Evolutionary conservation across 1,139 yeast genomes (phyloP).

Genomic region (Hemisphaericaspora xylofermentans): DNA sequence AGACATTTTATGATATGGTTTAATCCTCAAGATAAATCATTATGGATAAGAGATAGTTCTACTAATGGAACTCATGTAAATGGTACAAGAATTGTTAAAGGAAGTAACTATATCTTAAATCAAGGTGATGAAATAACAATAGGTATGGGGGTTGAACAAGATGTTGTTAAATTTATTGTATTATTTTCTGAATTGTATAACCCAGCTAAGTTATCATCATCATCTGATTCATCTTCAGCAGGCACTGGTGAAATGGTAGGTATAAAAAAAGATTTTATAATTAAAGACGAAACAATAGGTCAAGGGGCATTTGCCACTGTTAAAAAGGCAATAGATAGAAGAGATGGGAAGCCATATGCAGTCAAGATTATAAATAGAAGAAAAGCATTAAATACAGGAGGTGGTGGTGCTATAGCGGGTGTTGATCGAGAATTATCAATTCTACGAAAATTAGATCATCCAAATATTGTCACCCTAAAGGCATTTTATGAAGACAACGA

Average conservation of each 20-base stretch:
- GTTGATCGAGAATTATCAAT: slow-evolving; percentile 86
- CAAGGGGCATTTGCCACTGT: slow-evolving; percentile 98
- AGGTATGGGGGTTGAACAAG: slow-evolving; percentile 82
- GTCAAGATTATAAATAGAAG: slow-evolving; percentile 85
- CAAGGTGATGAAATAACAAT: slow-evolving; percentile 93
- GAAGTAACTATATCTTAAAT: slow-evolving; percentile 76
- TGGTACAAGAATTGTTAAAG: slow-evolving; percentile 67
- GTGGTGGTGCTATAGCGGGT: slow-evolving; percentile 55
- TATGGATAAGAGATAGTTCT: slow-evolving; percentile 68
- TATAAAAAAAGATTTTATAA: slow-evolving; percentile 70
- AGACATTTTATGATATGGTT: slow-evolving; percentile 74
- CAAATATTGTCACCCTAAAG: slow-evolving; percentile 76
- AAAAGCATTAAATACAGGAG: slow-evolving; percentile 72
- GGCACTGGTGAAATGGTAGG: slow-evolving; percentile 38
- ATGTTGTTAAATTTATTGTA: slow-evolving; percentile 72
- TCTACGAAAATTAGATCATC: slow-evolving; percentile 73
- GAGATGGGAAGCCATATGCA: slow-evolving; percentile 83
- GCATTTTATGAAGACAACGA: slow-evolving; percentile 84
- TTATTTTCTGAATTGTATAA: slow-evolving; percentile 50
- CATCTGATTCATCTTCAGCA: slow-evolving; percentile 21
- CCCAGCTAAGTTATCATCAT: slow-evolving; percentile 29
- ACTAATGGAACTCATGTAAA: slow-evolving; percentile 93
- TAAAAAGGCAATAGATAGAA: slow-evolving; percentile 81
- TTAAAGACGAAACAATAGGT: slow-evolving; percentile 83
- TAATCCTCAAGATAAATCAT: slow-evolving; percentile 50